Percentiles rank a stretch among this genome's conserved stretches.
phyloP scores from a whole-genome alignment of 2,329 filamentous ascomycete genomes.

The Metarhizium brunneum region DNA sequence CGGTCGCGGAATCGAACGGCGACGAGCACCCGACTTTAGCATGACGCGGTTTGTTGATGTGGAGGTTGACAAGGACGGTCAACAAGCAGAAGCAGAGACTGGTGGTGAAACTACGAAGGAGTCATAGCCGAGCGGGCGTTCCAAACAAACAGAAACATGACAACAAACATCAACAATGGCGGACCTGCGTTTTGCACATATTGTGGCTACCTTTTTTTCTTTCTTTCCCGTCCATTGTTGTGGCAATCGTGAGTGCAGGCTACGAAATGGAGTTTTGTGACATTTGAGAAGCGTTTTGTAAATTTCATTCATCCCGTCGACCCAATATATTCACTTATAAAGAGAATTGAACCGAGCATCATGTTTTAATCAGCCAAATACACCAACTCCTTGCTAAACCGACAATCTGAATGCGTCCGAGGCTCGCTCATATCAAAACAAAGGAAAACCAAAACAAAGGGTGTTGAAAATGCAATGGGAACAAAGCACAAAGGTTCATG shows the following conservation, averaged over 20 bases:
- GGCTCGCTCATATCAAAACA: not conserved
- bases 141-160: not conserved
- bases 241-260: not conserved
- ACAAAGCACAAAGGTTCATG: slow-evolving; percentile 9
- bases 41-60: slow-evolving; percentile 45
- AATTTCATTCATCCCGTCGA: not conserved
- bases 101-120: slow-evolving; percentile 14
- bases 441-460: not conserved
- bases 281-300: slow-evolving; percentile 1
- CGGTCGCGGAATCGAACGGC: slow-evolving; percentile 18
- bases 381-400: no score
- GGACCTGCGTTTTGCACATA: not conserved
- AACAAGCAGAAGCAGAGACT: slow-evolving; percentile 9
- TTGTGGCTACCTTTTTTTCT: not conserved
- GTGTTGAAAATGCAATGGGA: no score
- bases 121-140: slow-evolving; percentile 11
- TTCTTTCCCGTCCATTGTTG: no score
- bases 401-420: not conserved
- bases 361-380: not conserved
- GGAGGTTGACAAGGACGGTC: slow-evolving; percentile 30
- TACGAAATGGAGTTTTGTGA: not conserved
- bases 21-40: slow-evolving; percentile 41
- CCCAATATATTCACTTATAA: not conserved
- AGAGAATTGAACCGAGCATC: not conserved
- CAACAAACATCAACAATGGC: not conserved